A percentile compares a stretch with the other conserved stretches of the same genome.
phyloP scores from a whole-genome alignment of 257 asterid species.

The Nicotiana knightiana region DNA sequence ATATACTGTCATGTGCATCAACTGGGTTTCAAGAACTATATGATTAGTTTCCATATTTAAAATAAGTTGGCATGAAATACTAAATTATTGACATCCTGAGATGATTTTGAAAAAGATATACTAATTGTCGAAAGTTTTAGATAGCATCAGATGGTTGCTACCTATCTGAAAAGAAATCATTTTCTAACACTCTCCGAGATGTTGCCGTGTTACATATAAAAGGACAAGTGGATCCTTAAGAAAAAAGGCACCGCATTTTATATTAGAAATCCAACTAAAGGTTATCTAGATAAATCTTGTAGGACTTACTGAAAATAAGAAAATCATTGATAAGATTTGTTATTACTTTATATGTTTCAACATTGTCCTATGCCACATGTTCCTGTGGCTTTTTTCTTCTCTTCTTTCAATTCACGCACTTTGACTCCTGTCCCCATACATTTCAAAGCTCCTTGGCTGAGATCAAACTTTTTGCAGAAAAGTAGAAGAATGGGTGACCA shows the following conservation, averaged over 20 bases:
- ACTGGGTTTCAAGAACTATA: background rate
- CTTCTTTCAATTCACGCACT: background rate
- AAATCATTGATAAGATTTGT: background rate
- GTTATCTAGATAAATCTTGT: background rate
- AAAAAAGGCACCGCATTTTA: background rate
- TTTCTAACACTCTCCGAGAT: background rate
- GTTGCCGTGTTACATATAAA: background rate
- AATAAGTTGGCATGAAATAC: background rate
- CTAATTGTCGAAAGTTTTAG: background rate
- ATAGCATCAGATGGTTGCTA: background rate
- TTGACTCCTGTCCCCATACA: background rate
- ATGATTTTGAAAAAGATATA: background rate
- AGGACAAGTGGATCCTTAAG: background rate
- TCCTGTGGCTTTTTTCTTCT: background rate
- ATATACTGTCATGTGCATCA: background rate
- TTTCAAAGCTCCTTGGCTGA: background rate
- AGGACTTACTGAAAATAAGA: background rate
- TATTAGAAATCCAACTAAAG: background rate
- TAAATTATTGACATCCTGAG: background rate
- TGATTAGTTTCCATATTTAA: background rate
- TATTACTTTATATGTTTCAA: background rate
- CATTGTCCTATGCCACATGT: background rate
- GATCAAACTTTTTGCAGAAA: slow-evolving; percentile 31
- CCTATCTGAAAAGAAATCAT: background rate
- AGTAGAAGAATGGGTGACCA: slow-evolving; percentile 51